phyloP scores from a whole-genome alignment of 257 asterid species.

The Solanum clarkiae region DNA sequence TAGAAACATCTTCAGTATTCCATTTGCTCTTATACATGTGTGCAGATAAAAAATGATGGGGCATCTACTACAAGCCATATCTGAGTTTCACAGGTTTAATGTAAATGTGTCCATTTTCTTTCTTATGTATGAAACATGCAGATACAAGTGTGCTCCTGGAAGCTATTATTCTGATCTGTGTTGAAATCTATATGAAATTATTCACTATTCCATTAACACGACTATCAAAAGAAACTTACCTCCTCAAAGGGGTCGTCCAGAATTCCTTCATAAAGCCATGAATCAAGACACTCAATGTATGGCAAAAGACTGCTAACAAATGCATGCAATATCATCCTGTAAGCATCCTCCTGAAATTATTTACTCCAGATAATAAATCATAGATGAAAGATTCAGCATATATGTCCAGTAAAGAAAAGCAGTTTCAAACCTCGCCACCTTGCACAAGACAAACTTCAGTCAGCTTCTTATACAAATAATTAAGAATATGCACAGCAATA shows the following conservation, averaged over 20 bases:
- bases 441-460: constrained; percentile 85
- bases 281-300: constrained; percentile 80
- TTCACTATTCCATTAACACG: not conserved
- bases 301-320: constrained; percentile 73
- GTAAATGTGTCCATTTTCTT: not conserved
- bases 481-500: constrained; percentile 51
- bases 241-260: constrained; percentile 94
- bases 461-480: constrained; percentile 73
- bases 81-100: not conserved
- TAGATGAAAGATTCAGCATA: not conserved
- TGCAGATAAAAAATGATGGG: not conserved
- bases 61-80: not conserved
- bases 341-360: constrained; percentile 78
- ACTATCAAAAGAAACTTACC: constrained; percentile 32
- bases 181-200: not conserved
- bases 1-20: not conserved
- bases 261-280: constrained; percentile 94
- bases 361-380: not conserved
- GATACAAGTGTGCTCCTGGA: not conserved
- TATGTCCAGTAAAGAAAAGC: not conserved
- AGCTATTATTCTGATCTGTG: not conserved
- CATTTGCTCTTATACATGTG: not conserved
- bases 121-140: not conserved
- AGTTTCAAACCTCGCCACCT: constrained; percentile 77
- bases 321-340: constrained; percentile 63